Evolutionary conservation across 2,329 filamentous ascomycete genomes (phyloP).

Genomic region (Pseudogymnoascus sp.): DNA sequence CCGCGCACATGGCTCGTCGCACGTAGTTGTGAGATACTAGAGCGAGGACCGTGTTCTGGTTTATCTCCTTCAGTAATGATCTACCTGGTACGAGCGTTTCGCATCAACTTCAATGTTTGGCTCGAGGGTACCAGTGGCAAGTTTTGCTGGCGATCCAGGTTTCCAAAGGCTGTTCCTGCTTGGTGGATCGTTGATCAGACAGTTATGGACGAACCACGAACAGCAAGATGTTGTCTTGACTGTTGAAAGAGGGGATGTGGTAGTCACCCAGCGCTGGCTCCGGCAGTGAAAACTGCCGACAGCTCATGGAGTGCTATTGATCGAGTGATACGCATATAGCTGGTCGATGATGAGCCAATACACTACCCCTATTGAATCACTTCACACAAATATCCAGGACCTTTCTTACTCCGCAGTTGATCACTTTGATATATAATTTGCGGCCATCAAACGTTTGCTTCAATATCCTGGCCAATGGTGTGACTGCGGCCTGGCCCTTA

Average conservation of each 20-base stretch:
- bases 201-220: not conserved
- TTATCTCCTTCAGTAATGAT: not conserved
- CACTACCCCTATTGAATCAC: not conserved
- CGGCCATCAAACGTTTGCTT: not conserved
- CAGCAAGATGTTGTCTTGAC: not conserved
- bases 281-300: conserved; percentile 2
- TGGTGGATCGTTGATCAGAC: not conserved
- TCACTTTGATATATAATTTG: not conserved
- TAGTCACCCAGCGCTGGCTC: not conserved
- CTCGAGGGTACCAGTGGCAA: not conserved
- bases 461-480: not conserved
- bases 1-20: not conserved
- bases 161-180: not conserved
- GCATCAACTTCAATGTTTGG: not conserved
- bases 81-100: not conserved
- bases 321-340: not conserved
- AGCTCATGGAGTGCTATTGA: not conserved
- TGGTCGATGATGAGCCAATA: not conserved
- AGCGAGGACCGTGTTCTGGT: not conserved
- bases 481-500: not conserved
- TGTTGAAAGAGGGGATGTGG: not conserved
- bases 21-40: not conserved
- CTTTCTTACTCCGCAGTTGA: not conserved
- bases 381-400: not conserved
- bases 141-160: not conserved